Conservation (phyloP, 2,329 filamentous ascomycete species). For the Neurospora sp. region DNA sequence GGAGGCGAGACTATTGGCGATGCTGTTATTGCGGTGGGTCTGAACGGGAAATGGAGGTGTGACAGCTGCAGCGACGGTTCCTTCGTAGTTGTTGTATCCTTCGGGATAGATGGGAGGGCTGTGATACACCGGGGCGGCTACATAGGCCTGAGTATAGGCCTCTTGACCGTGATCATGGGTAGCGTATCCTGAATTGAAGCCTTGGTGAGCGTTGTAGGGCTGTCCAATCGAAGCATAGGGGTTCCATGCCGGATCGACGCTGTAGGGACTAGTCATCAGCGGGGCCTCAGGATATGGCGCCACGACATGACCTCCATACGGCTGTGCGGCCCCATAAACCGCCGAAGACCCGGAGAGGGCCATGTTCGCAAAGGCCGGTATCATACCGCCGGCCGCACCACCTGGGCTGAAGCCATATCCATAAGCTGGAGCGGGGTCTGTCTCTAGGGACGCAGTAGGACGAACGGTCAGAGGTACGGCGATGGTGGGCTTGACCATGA, state of each 20-base stretch:
- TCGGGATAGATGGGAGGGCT: neutral
- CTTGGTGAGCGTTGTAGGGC: neutral
- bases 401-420: neutral
- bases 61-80: neutral
- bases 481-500: slow-evolving; percentile 10
- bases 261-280: neutral
- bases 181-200: neutral
- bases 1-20: neutral
- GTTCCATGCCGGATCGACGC: neutral
- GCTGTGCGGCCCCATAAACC: neutral
- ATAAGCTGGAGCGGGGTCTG: neutral
- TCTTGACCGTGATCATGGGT: neutral
- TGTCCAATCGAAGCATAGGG: neutral
- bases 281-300: neutral
- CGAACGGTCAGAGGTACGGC: neutral
- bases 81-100: neutral
- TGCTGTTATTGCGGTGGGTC: neutral
- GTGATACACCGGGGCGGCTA: neutral
- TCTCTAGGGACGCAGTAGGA: neutral
- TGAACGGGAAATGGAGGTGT: neutral
- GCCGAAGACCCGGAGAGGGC: neutral
- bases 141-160: neutral
- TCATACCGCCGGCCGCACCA: neutral
- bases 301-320: neutral
- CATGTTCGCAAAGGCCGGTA: neutral